Conservation (phyloP, 345 rosid genomes). For the Crucihimalaya himalaica region DNA sequence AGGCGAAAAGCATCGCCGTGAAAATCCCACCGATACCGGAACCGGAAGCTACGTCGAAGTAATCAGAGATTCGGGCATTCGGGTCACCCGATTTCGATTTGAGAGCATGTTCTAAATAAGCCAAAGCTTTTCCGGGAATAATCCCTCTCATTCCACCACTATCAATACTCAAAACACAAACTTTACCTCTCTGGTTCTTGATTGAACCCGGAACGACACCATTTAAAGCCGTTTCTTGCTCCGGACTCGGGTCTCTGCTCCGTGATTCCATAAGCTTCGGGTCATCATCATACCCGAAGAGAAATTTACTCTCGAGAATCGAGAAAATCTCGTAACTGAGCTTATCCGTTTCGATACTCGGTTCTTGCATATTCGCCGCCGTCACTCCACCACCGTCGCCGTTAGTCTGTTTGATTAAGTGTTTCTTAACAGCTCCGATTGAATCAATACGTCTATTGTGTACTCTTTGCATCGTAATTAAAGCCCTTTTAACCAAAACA, state of each 20-base stretch:
- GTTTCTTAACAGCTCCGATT: background rate
- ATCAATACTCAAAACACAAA: slow-evolving; percentile 81
- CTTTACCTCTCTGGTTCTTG: slow-evolving; percentile 92
- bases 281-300: slow-evolving; percentile 86
- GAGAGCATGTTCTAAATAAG: slow-evolving; percentile 75
- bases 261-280: slow-evolving; percentile 79
- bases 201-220: slow-evolving; percentile 41
- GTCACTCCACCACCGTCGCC: slow-evolving; percentile 31
- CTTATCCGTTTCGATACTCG: slow-evolving; percentile 92
- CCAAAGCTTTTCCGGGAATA: slow-evolving; percentile 83
- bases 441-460: slow-evolving; percentile 26
- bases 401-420: slow-evolving; percentile 11
- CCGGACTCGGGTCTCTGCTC: slow-evolving; percentile 53
- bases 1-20: slow-evolving; percentile 89
- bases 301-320: slow-evolving; percentile 85
- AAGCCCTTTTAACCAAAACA: background rate
- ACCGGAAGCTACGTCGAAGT: slow-evolving; percentile 92
- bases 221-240: slow-evolving; percentile 19
- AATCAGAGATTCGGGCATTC: slow-evolving; percentile 85
- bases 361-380: slow-evolving; percentile 79
- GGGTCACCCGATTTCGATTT: slow-evolving; percentile 82
- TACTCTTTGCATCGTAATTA: slow-evolving; percentile 35
- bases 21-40: slow-evolving; percentile 88
- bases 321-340: slow-evolving; percentile 97
- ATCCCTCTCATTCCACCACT: slow-evolving; percentile 95